phyloP scores from a whole-genome alignment of 192 early-diverging fungal species.

The Rhizophagus prolifer region DNA sequence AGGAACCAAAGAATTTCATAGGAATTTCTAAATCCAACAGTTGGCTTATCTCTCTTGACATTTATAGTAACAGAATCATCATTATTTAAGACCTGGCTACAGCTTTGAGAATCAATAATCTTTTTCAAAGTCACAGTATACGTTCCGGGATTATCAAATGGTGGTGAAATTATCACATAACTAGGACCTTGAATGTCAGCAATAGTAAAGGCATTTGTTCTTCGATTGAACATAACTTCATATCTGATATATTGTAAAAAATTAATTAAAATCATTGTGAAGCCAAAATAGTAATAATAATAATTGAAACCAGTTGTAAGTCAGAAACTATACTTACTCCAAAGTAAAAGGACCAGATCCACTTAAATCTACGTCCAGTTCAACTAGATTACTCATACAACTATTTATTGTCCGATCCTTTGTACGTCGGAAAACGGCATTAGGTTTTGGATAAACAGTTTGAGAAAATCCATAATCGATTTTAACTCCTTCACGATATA shows the following conservation, averaged over 20 bases:
- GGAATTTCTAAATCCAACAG: constrained; percentile 37
- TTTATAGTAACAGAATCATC: constrained; percentile 40
- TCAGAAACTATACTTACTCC: constrained; percentile 25
- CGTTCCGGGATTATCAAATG: constrained; percentile 35
- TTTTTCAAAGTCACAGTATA: constrained; percentile 44
- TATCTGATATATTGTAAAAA: constrained; percentile 3
- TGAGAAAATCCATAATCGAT: constrained; percentile 34
- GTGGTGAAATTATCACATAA: constrained; percentile 37
- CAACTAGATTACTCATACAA: constrained; percentile 40
- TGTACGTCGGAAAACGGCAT: constrained; percentile 34
- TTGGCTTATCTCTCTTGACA: constrained; percentile 45
- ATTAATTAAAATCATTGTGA: too few relatives aligned
- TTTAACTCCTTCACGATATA: constrained; percentile 24
- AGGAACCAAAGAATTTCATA: constrained; percentile 27
- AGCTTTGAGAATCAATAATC: constrained; percentile 41
- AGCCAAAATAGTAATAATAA: background rate
- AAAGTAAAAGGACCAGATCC: constrained; percentile 42
- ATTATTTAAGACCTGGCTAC: constrained; percentile 38
- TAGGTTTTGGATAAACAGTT: constrained; percentile 46
- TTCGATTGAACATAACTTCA: constrained; percentile 35
- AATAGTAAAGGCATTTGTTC: constrained; percentile 26
- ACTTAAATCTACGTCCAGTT: constrained; percentile 36
- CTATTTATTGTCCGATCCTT: constrained; percentile 24
- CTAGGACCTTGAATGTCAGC: constrained; percentile 30
- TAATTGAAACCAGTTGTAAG: background rate